Evolutionary conservation across 352 stramenopile genomes (phyloP), one percentile per base, ranked within the genome.

Genomic region (Thraustochytrium sp.): DNA sequence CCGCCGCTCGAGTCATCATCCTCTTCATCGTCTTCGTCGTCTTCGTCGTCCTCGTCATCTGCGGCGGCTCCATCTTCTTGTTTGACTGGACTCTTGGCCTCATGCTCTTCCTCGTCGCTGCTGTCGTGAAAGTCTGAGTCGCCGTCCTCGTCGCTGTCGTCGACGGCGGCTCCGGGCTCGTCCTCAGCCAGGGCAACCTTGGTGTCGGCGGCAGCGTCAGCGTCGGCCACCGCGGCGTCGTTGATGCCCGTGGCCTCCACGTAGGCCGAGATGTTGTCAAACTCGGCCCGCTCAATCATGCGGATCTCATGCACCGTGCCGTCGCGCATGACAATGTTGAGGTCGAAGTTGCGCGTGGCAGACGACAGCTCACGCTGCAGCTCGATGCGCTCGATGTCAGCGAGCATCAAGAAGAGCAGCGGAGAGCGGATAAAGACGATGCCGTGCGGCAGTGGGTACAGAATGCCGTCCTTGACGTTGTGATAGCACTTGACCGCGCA

Each of bases 251-350:
- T 80, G 13, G 37, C 42, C 18, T 44, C 68, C 13, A 80, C 68
- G 34, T 80, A 80, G 5, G 48, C 48, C 9, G 53, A 34, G 18
- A 80, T 46, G 23, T 42, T 3, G 4, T 80, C 44, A 34, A 80
- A 80, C 16, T 80, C 68, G 34, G 76, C 68, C 21, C 31, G 18
- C 42, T 80, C 68, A n/a, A 80, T 68, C 68, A 80, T 80, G 18
- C 68, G 48, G 44, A 80, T 61, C 51, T 61, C 53, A 34, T 65
- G 48, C 21, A 18, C 44, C 1, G 48, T 42, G 13, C 68, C 68
- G 26, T 80, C 68, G 13, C 34, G 26, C 48, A 80, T 64, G 53
- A 80, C 51, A 26, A 80, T 80, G 53, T 64, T 80, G 34, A 80
- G 36, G 68, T 80, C 68, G 34, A 80, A 80, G 26, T 80, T 80